Percentiles rank a stretch among this genome's conserved stretches.
These are phyloP conservation scores for Stereum hirsutum DNA, from an alignment of 1,284 basidiomycete species.

Conservation along the genomic window DNA sequence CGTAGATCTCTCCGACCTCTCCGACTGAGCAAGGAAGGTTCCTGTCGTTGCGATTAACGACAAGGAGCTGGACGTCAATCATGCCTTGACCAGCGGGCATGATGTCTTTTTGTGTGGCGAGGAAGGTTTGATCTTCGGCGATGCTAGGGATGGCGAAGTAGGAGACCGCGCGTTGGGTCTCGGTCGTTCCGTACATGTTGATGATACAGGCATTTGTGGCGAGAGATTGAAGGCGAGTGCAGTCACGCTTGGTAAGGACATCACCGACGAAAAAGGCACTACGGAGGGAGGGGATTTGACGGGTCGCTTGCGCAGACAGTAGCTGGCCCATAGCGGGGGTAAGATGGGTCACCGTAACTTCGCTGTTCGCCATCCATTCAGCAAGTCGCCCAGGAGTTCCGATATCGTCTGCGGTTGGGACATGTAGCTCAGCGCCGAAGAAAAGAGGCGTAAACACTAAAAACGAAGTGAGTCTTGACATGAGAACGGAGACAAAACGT, in stretches of 20 bases:
- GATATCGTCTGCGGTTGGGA: slow-evolving; percentile 96
- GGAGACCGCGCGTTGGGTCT: slow-evolving; percentile 97
- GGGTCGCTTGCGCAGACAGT: slow-evolving; percentile 90
- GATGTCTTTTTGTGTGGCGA: slow-evolving; percentile 93
- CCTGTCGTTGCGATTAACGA: slow-evolving; percentile 91
- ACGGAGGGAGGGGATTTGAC: slow-evolving; percentile 77
- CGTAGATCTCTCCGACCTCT: slow-evolving; percentile 98
- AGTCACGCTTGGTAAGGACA: slow-evolving; percentile 97
- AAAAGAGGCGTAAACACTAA: slow-evolving; percentile 98
- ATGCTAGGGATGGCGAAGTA: slow-evolving; percentile 94
- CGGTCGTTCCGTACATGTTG: slow-evolving; percentile 99
- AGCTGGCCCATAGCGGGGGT: slow-evolving; percentile 99
- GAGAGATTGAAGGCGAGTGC: slow-evolving; percentile 88
- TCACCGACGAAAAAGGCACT: slow-evolving; percentile 99
- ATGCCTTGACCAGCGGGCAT: slow-evolving; percentile 98
- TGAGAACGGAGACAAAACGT: neutral
- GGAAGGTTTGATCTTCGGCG: slow-evolving; percentile 80
- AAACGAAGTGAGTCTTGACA: slow-evolving; percentile 7
- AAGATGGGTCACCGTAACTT: slow-evolving; percentile 90
- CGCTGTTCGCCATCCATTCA: slow-evolving; percentile 95
- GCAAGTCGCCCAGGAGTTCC: slow-evolving; percentile 95
- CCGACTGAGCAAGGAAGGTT: slow-evolving; percentile 89
- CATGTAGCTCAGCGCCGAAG: slow-evolving; percentile 92
- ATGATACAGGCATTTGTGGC: slow-evolving; percentile 92
- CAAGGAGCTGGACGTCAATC: slow-evolving; percentile 95